These are phyloP conservation scores for Acanthamoeba castellanii DNA, from an alignment of 208 protist genomes.

Conservation along the genomic window DNA sequence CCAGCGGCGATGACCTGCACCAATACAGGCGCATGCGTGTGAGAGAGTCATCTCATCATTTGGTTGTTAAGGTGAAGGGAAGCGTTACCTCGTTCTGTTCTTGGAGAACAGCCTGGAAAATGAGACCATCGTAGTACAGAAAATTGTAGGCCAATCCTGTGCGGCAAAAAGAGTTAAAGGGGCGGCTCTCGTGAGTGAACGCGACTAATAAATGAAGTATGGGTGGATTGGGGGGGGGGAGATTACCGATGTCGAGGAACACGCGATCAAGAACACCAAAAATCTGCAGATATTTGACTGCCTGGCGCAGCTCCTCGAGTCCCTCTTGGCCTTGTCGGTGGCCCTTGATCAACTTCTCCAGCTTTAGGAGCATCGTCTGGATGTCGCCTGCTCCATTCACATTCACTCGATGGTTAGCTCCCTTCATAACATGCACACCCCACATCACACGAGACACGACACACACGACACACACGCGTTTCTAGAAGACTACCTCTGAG, in stretches of 20 bases:
- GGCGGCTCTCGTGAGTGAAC: too few species aligned
- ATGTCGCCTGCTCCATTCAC: conserved; percentile 23
- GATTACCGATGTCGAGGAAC: conserved; percentile 71
- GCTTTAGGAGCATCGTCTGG: conserved; percentile 7
- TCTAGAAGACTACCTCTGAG: neutral
- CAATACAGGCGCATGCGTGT: too few species aligned
- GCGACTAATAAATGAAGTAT: too few species aligned
- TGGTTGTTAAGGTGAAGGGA: neutral
- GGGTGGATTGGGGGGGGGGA: too few species aligned
- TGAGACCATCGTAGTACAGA: conserved; percentile 81
- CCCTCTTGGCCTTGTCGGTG: conserved; percentile 43
- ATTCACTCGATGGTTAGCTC: neutral
- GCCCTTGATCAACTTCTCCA: conserved; percentile 36
- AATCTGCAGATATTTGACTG: conserved; percentile 72
- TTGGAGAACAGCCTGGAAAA: conserved; percentile 80
- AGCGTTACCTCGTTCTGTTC: conserved; percentile 39
- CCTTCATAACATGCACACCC: neutral
- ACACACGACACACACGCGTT: neutral
- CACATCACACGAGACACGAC: too few species aligned
- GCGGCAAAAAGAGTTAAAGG: neutral
- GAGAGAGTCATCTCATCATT: neutral
- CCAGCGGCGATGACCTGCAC: conserved; percentile 79
- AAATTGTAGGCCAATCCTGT: conserved; percentile 75
- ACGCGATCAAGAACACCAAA: conserved; percentile 79
- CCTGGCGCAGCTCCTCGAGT: conserved; percentile 53